Evolutionary conservation across 2,329 filamentous ascomycete species (phyloP), one percentile per base, ranked within the genome.

Genomic region (Monosporascus ibericus): DNA sequence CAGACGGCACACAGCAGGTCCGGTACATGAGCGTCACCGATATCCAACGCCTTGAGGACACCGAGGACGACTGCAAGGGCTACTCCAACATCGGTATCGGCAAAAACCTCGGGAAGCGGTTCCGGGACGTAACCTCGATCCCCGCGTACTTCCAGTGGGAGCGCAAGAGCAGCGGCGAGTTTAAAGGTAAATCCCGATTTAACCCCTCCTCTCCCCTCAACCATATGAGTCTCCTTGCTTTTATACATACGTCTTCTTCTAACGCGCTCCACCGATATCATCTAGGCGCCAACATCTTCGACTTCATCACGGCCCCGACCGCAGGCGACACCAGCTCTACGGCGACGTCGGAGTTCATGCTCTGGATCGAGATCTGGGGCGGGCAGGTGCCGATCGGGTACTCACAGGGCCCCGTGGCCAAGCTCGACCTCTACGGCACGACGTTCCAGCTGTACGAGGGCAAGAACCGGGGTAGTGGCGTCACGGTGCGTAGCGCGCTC

Each of bases 361-460:
- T 63, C 0, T 63, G 55, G 55, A 44, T 63, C 39, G 17, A 53
- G n/a, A 59, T 54, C 52, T 59, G 56, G 60, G 60, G 58, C 20
- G 50, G 54, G 20, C 60, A 63, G 46, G 52, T 59, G 5, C 60
- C 60, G 11, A 59, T 63, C 50, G 60, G 59, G 2, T 61, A 55
- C 44, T 48, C 52, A 7, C 40, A 44, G 2, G 59, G 59, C 6
- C 57, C 58, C 27, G 58, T 61, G 20, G 58, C 58, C 2, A 59
- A 55, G 2, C 30, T 61, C 30, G 36, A 56, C 14, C 52, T 63
- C 6, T 63, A 58, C 50, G 60, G 58, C 36, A 55, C 51, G 6
- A 48, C 47, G 49, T 63, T 58, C 58, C 55, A 53, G 47, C 52
- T 63, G 11, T 63, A 63, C 53, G 54, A 60, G 46, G 60, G 60